Evolutionary conservation across 2,329 filamentous ascomycete species (phyloP).

Genomic region (Talaromyces pinophilus): DNA sequence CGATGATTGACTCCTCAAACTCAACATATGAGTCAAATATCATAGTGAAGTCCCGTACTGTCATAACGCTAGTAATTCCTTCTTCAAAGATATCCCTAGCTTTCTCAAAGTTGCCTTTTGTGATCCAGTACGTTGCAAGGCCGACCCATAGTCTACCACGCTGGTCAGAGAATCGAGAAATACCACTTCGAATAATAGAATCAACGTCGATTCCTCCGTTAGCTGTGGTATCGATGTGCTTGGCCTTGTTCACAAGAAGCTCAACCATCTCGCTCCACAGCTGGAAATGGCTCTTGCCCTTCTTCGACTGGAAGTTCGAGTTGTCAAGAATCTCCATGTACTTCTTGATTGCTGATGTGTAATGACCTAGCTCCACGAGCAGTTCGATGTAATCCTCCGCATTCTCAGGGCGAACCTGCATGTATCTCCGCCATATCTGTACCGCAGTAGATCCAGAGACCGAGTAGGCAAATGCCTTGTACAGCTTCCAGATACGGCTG

Average conservation of each 20-base stretch:
- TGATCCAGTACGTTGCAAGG: conserved; percentile 94
- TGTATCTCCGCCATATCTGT: conserved; percentile 91
- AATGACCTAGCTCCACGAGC: conserved; percentile 75
- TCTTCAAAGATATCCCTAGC: conserved; percentile 94
- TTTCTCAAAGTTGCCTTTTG: conserved; percentile 85
- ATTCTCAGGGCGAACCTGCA: conserved; percentile 95
- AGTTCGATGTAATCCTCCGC: conserved; percentile 94
- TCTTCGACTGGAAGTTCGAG: conserved; percentile 84
- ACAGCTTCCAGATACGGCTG: conserved; percentile 90
- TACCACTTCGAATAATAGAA: conserved; percentile 87
- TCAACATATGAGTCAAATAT: conserved; percentile 96
- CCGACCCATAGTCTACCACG: conserved; percentile 93
- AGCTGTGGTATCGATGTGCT: conserved; percentile 76
- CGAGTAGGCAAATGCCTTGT: conserved; percentile 86
- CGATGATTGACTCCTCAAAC: conserved; percentile 94
- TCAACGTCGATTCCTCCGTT: conserved; percentile 87
- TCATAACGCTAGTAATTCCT: conserved; percentile 97
- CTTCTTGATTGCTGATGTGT: conserved; percentile 85
- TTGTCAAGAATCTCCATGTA: conserved; percentile 95
- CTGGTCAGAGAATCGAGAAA: conserved; percentile 87
- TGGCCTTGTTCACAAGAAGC: conserved; percentile 84
- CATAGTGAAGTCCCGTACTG: conserved; percentile 92
- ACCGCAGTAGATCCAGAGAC: conserved; percentile 87
- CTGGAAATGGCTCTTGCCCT: conserved; percentile 92
- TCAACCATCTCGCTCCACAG: conserved; percentile 98